These are phyloP conservation scores for Neoboletus brunneissimus DNA, from an alignment of 768 basidiomycete genomes.

Conservation along the genomic window DNA sequence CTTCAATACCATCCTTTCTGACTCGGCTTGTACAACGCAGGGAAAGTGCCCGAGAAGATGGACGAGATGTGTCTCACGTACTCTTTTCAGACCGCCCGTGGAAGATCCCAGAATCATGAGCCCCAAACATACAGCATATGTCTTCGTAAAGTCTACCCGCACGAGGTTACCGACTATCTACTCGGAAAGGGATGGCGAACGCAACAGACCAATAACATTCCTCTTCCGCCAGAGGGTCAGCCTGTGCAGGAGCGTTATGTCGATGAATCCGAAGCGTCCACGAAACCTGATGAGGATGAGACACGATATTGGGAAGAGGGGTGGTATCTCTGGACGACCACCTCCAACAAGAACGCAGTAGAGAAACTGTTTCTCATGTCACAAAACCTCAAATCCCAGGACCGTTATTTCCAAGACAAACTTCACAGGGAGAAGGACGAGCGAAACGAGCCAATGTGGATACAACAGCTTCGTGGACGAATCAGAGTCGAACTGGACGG, in stretches of 20 bases:
- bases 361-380: conserved; percentile 62
- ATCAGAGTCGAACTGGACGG: conserved; percentile 27
- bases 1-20: not conserved
- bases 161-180: conserved; percentile 58
- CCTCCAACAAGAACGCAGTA: conserved; percentile 48
- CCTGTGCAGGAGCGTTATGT: conserved; percentile 25
- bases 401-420: conserved; percentile 31
- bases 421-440: conserved; percentile 46
- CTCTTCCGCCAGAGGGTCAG: conserved; percentile 68
- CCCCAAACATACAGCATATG: conserved; percentile 60
- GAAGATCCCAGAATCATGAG: conserved; percentile 47
- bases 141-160: conserved; percentile 62
- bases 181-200: conserved; percentile 35
- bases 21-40: conserved; percentile 28
- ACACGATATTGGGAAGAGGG: conserved; percentile 68
- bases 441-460: conserved; percentile 49
- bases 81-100: conserved; percentile 55
- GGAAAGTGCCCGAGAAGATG: conserved; percentile 53
- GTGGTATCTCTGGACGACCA: conserved; percentile 70
- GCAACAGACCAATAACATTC: conserved; percentile 51
- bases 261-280: conserved; percentile 10
- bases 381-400: conserved; percentile 49
- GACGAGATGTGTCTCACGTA: conserved; percentile 68
- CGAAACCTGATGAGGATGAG: conserved; percentile 33
- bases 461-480: conserved; percentile 21